Evolutionary conservation across 2,329 filamentous ascomycete species (phyloP), one percentile per base, ranked within the genome.

Genomic region (Fusarium veterinarium): DNA sequence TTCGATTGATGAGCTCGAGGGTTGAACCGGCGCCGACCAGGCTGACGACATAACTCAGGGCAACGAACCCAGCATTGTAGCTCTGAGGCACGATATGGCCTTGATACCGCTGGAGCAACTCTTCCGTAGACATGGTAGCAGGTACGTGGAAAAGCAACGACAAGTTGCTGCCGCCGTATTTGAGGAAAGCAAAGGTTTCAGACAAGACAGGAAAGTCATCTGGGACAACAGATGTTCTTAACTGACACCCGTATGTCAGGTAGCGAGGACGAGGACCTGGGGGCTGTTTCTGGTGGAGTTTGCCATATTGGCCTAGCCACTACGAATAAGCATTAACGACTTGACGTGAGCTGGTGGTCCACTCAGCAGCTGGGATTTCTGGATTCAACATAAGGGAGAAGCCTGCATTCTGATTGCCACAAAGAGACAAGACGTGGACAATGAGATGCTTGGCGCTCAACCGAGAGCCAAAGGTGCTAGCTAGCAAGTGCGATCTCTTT

Each of bases 1-100:
- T 87, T 65, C 93, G 86, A 79, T 96, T 93, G 57, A 97, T 90
- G 65, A 97, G 84, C 80, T 97, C 95, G 37, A 97, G 85, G 0
- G 94, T 95, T 7, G 94, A 94, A 56, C 90, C 87, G 53, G 93
- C 91, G 69, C 95, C 95, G 72, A 94, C 87, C 38, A 93, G 85
- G 77, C 93, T 95, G 76, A 94, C 93, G 73, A 93, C 84, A 70
- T 93, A 90, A 78, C 94, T 96, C 73, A 94, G 86, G 30, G 91
- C 86, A 17, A 95, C 87, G 75, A 93, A 92, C 42, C 90, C 89
- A 8, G 86, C 82, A 69, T 86, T 84, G 80, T 87, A 90, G 56
- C 81, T 82, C 49, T 84, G 82, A 30, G 86, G 85, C 30, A 88
- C 84, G 23, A 87, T 77, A 45, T 83, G 78, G 28, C 83, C 85